phyloP scores from a whole-genome alignment of 2,329 filamentous ascomycete species.

The Septoria linicola region DNA sequence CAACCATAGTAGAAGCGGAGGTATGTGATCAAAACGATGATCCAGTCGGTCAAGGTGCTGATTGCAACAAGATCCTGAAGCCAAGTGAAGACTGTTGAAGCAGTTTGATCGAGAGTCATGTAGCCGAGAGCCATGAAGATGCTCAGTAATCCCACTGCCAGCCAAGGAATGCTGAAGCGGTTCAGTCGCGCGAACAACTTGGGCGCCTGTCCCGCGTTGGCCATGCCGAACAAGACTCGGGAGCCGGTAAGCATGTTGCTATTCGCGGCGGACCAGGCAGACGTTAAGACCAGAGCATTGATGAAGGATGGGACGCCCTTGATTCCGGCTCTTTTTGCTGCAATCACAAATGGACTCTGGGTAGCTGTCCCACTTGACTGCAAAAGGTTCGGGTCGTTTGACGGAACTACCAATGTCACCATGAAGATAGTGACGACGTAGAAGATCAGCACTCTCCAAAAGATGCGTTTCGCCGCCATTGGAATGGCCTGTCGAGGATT shows the following conservation, averaged over 20 bases:
- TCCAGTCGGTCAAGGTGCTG: slow-evolving; percentile 31
- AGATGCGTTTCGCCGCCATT: slow-evolving; percentile 34
- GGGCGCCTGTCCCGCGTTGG: slow-evolving; percentile 49
- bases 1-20: slow-evolving; percentile 29
- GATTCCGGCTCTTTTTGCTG: slow-evolving; percentile 61
- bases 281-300: slow-evolving; percentile 64
- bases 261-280: slow-evolving; percentile 59
- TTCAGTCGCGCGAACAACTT: slow-evolving; percentile 39
- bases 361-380: slow-evolving; percentile 34
- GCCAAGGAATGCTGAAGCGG: slow-evolving; percentile 23
- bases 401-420: slow-evolving; percentile 35
- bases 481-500: slow-evolving; percentile 49
- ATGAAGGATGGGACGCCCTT: slow-evolving; percentile 61
- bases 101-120: slow-evolving; percentile 26
- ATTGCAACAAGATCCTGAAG: slow-evolving; percentile 34
- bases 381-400: slow-evolving; percentile 33
- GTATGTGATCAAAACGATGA: slow-evolving; percentile 30
- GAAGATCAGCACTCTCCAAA: slow-evolving; percentile 34
- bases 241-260: slow-evolving; percentile 38
- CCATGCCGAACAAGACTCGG: slow-evolving; percentile 25
- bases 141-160: slow-evolving; percentile 17
- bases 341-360: slow-evolving; percentile 64
- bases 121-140: slow-evolving; percentile 25
- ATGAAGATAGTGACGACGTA: slow-evolving; percentile 27
- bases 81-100: slow-evolving; percentile 33